Conservation (phyloP, 2,329 filamentous ascomycete species). For the Penicillium paneum region DNA sequence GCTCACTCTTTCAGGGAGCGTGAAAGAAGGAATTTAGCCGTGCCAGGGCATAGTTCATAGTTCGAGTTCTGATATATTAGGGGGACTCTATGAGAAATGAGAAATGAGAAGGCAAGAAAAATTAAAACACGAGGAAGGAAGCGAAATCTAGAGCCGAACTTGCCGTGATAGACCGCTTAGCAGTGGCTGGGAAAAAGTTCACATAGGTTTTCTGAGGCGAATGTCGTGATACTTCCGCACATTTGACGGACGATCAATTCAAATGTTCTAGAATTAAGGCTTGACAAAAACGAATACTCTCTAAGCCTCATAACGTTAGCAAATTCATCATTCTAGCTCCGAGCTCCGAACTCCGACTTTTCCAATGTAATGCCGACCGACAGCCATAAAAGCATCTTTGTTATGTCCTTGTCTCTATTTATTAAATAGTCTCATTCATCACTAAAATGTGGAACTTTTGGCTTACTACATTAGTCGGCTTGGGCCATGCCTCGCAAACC, state of each 20-base stretch:
- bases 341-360: background rate
- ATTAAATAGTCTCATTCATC: background rate
- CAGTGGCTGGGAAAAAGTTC: background rate
- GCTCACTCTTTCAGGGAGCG: too few species aligned
- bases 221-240: too few species aligned
- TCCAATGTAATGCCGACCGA: background rate
- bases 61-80: too few species aligned
- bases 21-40: too few species aligned
- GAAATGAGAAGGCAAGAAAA: too few species aligned
- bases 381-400: background rate
- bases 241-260: too few species aligned
- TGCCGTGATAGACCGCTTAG: background rate
- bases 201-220: background rate
- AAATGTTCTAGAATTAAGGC: too few species aligned
- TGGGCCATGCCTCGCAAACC: slow-evolving; percentile 1
- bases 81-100: too few species aligned
- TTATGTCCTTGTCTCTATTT: too few species aligned
- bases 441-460: background rate
- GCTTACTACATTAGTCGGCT: background rate
- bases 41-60: too few species aligned
- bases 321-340: background rate
- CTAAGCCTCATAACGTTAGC: background rate
- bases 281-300: background rate
- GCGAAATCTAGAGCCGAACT: too few species aligned
- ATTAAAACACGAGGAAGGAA: too few species aligned